Evolutionary conservation across 768 basidiomycete genomes (phyloP).

Genomic region (Lyophyllum shimeji): DNA sequence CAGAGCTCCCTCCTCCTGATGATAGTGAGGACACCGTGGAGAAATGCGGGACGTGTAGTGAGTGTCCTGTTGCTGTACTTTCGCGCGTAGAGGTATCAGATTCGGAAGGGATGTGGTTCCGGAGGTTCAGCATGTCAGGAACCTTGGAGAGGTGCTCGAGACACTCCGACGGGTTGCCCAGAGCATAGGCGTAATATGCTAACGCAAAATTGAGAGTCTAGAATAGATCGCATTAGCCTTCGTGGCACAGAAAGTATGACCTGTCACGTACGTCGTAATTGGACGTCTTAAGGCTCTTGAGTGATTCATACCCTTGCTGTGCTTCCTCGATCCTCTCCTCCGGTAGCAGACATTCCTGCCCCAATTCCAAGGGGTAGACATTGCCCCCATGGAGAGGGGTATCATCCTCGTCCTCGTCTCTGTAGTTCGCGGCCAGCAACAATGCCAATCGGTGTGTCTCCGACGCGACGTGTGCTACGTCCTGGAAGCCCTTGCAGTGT

Average conservation of each 20-base stretch:
- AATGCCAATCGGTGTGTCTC: constrained; percentile 66
- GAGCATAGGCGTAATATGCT: constrained; percentile 80
- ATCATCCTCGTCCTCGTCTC: constrained; percentile 59
- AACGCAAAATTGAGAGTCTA: constrained; percentile 69
- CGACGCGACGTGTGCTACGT: constrained; percentile 64
- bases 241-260: not conserved
- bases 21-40: constrained; percentile 39
- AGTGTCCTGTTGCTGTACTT: constrained; percentile 24
- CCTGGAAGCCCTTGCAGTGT: constrained; percentile 63
- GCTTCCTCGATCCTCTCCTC: constrained; percentile 62
- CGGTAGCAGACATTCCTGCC: constrained; percentile 55
- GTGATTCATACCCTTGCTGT: constrained; percentile 46
- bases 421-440: constrained; percentile 46
- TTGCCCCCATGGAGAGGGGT: constrained; percentile 29
- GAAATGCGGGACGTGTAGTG: constrained; percentile 33
- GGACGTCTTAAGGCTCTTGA: constrained; percentile 49
- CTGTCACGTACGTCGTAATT: constrained; percentile 56
- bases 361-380: constrained; percentile 41
- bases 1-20: constrained; percentile 51
- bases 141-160: constrained; percentile 57
- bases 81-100: constrained; percentile 38
- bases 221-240: not conserved
- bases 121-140: constrained; percentile 52
- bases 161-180: constrained; percentile 65
- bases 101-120: constrained; percentile 48